Evolutionary conservation across 805 yeast genomes (phyloP), one percentile per base, ranked within the genome.

Genomic region (Ogataea kodamae): DNA sequence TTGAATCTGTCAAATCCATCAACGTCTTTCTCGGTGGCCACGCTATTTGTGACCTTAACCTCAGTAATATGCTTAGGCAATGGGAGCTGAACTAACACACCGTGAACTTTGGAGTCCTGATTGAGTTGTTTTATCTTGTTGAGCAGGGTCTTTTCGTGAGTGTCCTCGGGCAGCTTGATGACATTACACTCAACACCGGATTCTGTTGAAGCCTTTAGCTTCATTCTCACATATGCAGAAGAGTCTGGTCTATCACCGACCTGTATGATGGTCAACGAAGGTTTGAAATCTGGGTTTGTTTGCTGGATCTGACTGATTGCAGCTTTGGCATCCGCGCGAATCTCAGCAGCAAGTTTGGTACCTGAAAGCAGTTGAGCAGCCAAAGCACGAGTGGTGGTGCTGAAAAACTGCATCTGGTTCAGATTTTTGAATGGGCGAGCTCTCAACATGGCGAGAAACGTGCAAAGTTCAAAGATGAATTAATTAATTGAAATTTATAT

Each of bases 1-100:
- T 84, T 84, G 63, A 59, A 74, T 37, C 85, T 79, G 35, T 84
- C 85, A 50, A 84, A 82, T 1, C 95, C 95, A 57, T 84, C 95
- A 22, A 84, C 90, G 50, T 84, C 95, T 54, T 84, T 84, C 32
- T 68, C 67, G 22, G 76, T 73, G 19, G 66, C 57, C 14, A 84
- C 90, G 22, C 81, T 70, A 50, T 75, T 73, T 24, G 92, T 82
- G 44, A 83, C 67, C 43, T 62, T 66, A 23, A 79, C 69, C 58
- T 82, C 88, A 54, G 81, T 73, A 38, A 83, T 62, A 50, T 81
- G 88, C 9, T 61, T 57, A 21, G 94, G 95, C 32, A 84, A 59
- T 5, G 95, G 95, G 37, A 84, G 66, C 59, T 84, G 95, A 37
- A 84, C 77, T 48, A 84, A 63, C 31, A 84, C 64, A 25, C 92